phyloP scores from a whole-genome alignment of 2,329 filamentous ascomycete species.

The Fusarium brachygibbosum region DNA sequence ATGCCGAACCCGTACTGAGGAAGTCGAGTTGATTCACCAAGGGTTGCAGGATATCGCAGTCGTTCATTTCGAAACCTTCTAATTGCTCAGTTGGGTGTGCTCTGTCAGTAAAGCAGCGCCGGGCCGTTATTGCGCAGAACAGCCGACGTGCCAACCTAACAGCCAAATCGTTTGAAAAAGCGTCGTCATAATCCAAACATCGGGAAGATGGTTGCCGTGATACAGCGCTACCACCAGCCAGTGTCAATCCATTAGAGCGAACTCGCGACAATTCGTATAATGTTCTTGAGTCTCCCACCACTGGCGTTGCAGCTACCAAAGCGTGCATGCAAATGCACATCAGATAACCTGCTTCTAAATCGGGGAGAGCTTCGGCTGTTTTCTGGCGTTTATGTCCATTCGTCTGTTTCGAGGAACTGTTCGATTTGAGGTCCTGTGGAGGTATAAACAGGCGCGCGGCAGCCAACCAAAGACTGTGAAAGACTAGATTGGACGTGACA shows the following conservation, averaged over 20 bases:
- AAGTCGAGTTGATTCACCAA: constrained; percentile 68
- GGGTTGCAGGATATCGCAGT: constrained; percentile 61
- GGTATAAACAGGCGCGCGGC: constrained; percentile 70
- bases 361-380: constrained; percentile 56
- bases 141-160: constrained; percentile 70
- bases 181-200: constrained; percentile 73
- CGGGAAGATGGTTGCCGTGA: constrained; percentile 63
- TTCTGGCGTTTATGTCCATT: constrained; percentile 54
- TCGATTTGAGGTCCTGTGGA: constrained; percentile 60
- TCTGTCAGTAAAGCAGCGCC: constrained; percentile 65
- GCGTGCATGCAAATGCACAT: constrained; percentile 74
- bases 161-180: constrained; percentile 72
- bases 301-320: constrained; percentile 69
- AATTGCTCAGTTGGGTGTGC: constrained; percentile 54
- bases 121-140: constrained; percentile 68
- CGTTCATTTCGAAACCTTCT: constrained; percentile 48
- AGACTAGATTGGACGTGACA: constrained; percentile 69
- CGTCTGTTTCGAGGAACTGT: constrained; percentile 49
- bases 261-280: constrained; percentile 73
- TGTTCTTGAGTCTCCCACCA: constrained; percentile 61
- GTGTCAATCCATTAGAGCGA: constrained; percentile 66
- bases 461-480: constrained; percentile 75
- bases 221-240: constrained; percentile 61
- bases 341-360: constrained; percentile 65
- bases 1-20: constrained; percentile 60